These are phyloP conservation scores for Pleurotus sapidus DNA, from an alignment of 768 basidiomycete species.

Conservation along the genomic window DNA sequence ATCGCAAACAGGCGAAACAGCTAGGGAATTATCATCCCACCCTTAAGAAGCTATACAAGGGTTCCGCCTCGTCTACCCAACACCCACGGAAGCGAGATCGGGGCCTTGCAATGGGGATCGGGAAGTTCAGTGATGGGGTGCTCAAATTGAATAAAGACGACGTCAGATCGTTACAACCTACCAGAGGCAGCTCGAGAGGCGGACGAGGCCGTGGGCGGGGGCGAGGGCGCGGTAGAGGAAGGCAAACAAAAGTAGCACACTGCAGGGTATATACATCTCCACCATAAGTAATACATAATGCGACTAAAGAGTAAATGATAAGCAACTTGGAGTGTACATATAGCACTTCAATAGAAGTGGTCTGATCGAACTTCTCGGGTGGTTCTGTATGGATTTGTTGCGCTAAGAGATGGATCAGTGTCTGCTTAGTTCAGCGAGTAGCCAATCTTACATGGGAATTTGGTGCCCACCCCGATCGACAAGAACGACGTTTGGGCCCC, in stretches of 20 bases:
- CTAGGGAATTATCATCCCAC: constrained; percentile 82
- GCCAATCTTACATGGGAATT: constrained; percentile 26
- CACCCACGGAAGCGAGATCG: constrained; percentile 49
- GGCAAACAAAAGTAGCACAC: constrained; percentile 12
- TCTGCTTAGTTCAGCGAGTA: neutral
- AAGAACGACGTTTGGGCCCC: neutral
- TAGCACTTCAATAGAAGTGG: neutral
- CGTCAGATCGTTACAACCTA: constrained; percentile 28
- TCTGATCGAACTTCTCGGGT: neutral
- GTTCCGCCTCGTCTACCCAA: constrained; percentile 20
- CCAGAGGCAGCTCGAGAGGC: too few relatives aligned
- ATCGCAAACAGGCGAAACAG: constrained; percentile 63
- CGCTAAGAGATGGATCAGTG: neutral
- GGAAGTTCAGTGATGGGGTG: constrained; percentile 68
- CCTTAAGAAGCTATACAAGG: constrained; percentile 65
- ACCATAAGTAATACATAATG: too few relatives aligned
- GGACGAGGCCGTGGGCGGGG: constrained; percentile 22
- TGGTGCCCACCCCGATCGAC: constrained; percentile 23
- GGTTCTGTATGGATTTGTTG: neutral
- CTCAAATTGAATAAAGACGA: constrained; percentile 65
- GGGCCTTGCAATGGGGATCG: constrained; percentile 78
- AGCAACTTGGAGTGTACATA: too few relatives aligned
- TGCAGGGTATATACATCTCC: neutral
- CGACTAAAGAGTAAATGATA: too few relatives aligned
- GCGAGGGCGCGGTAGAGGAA: constrained; percentile 23